Conservation (phyloP, 1,284 basidiomycete genomes). For the Phylloboletellus chloephorus region DNA sequence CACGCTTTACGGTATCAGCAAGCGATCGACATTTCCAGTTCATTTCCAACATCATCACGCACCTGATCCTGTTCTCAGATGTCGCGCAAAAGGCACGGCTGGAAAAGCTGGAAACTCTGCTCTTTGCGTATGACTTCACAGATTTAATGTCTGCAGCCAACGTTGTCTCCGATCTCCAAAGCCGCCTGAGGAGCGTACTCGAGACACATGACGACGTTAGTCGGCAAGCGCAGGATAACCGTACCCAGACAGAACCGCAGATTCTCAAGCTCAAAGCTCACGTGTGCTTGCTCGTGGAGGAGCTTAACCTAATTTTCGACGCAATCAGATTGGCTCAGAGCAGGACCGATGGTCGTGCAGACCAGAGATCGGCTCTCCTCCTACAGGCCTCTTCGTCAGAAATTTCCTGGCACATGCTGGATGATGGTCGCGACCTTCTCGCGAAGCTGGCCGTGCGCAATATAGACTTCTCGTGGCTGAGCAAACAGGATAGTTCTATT, state of each 20-base stretch:
- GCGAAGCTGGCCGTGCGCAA: slow-evolving; percentile 83
- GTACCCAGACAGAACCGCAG: slow-evolving; percentile 46
- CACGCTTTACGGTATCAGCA: slow-evolving; percentile 86
- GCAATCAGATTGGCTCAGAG: slow-evolving; percentile 83
- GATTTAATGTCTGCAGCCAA: slow-evolving; percentile 66
- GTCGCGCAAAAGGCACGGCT: slow-evolving; percentile 73
- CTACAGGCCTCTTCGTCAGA: slow-evolving; percentile 81
- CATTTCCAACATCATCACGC: slow-evolving; percentile 85
- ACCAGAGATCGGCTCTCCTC: slow-evolving; percentile 78
- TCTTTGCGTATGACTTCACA: slow-evolving; percentile 89
- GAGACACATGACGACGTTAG: slow-evolving; percentile 56
- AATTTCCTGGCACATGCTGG: slow-evolving; percentile 93
- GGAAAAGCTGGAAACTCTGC: slow-evolving; percentile 77
- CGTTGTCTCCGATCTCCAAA: slow-evolving; percentile 73
- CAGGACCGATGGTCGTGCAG: slow-evolving; percentile 62
- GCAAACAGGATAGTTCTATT: slow-evolving; percentile 84
- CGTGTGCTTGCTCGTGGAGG: slow-evolving; percentile 69
- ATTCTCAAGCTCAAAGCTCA: slow-evolving; percentile 75
- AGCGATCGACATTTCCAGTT: slow-evolving; percentile 82
- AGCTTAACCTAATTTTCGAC: slow-evolving; percentile 85
- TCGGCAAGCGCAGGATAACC: slow-evolving; percentile 34
- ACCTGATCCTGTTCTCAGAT: slow-evolving; percentile 85
- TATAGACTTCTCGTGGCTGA: slow-evolving; percentile 81
- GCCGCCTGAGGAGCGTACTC: slow-evolving; percentile 64
- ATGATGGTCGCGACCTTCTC: slow-evolving; percentile 67